A percentile compares a stretch with the other conserved stretches of the same genome.
These are phyloP conservation scores for Phytophthora pluvialis DNA, from an alignment of 352 stramenopile species.

Conservation along the genomic window DNA sequence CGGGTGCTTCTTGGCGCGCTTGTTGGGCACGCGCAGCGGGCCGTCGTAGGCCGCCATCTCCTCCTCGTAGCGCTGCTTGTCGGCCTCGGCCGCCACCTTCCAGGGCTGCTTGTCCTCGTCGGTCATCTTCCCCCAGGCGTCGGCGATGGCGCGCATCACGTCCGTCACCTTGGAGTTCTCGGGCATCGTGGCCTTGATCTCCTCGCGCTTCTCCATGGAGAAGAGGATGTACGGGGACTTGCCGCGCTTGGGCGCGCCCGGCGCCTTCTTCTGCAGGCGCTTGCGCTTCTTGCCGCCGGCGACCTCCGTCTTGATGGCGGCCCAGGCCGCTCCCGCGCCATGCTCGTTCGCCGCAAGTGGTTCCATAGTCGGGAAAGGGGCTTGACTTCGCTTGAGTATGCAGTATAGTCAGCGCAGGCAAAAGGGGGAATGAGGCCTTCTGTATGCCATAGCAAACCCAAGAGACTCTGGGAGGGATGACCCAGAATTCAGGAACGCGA, in stretches of 20 bases:
- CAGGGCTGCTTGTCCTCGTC: conserved; percentile 93
- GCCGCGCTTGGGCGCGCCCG: conserved; percentile 87
- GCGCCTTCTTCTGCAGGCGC: conserved; percentile 91
- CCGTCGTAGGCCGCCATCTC: conserved; percentile 95
- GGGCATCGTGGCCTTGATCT: conserved; percentile 88
- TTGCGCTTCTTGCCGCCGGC: conserved; percentile 87
- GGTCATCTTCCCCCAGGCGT: conserved; percentile 90
- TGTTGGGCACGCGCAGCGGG: conserved; percentile 91
- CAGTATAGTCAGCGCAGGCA: conserved; percentile 75
- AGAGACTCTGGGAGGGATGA: neutral
- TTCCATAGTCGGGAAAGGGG: conserved; percentile 57
- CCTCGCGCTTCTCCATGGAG: conserved; percentile 92
- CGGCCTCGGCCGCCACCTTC: conserved; percentile 91
- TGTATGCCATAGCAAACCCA: conserved; percentile 84
- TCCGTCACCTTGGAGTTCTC: conserved; percentile 91
- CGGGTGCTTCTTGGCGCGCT: conserved; percentile 95
- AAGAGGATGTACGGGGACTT: conserved; percentile 94
- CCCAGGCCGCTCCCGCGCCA: conserved; percentile 61
- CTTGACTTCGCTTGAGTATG: conserved; percentile 84
- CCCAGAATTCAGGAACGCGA: too few relatives aligned
- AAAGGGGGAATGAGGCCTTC: conserved; percentile 80
- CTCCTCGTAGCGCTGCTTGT: conserved; percentile 94
- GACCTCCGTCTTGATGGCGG: conserved; percentile 60
- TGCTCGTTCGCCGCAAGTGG: conserved; percentile 71
- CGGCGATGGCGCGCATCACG: conserved; percentile 92